phyloP scores from a whole-genome alignment of 1,284 basidiomycete genomes.

The Marasmius tenuissimus region DNA sequence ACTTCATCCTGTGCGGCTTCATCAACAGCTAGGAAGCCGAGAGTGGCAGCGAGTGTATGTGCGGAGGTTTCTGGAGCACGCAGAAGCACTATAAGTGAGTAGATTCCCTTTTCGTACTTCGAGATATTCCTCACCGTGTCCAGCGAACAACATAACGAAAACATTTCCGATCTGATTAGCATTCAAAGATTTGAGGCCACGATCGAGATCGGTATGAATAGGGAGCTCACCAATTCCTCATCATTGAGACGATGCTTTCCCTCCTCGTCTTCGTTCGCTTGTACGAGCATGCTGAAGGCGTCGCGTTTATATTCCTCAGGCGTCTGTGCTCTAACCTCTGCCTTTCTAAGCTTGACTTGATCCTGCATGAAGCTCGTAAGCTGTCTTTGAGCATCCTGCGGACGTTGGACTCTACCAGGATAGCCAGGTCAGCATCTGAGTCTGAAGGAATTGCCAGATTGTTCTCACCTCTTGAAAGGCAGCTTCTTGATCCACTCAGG shows the following conservation, averaged over 20 bases:
- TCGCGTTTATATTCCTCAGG: conserved; percentile 6
- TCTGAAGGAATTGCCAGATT: background rate
- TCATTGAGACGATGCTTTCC: conserved; percentile 14
- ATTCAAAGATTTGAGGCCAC: background rate
- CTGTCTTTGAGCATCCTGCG: conserved; percentile 14
- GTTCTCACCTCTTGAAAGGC: conserved; percentile 7
- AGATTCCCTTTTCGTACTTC: background rate
- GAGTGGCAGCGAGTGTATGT: conserved; percentile 14
- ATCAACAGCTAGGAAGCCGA: conserved; percentile 21
- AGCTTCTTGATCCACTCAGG: conserved; percentile 7
- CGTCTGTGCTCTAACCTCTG: background rate
- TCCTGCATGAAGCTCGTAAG: conserved; percentile 12
- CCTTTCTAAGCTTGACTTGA: conserved; percentile 8
- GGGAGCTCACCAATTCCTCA: conserved; percentile 13
- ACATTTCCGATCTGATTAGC: conserved; percentile 17
- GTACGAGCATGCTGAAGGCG: conserved; percentile 15
- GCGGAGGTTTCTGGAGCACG: conserved; percentile 18
- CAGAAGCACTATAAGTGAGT: background rate
- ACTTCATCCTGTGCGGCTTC: conserved; percentile 20
- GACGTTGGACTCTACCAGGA: conserved; percentile 12
- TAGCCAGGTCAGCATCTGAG: background rate
- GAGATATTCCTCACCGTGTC: conserved; percentile 15
- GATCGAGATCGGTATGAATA: background rate
- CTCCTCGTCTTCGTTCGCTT: conserved; percentile 16
- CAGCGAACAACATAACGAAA: conserved; percentile 20